These are phyloP conservation scores for Dothistroma septosporum DNA, from an alignment of 2,329 filamentous ascomycete species.

Conservation along the genomic window DNA sequence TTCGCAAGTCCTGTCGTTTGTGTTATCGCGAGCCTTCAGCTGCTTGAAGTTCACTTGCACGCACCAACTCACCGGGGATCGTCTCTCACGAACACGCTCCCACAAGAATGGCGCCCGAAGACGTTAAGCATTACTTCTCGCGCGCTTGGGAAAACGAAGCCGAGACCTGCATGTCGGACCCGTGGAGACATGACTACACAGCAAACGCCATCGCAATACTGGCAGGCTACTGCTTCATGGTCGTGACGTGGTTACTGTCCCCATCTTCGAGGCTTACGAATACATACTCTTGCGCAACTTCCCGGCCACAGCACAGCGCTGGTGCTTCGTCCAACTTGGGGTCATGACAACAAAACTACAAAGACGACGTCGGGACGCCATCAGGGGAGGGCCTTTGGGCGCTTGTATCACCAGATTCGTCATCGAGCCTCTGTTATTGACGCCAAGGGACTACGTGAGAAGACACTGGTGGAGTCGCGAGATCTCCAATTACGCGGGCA, in stretches of 20 bases:
- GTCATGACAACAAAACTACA: not conserved
- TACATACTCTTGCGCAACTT: not conserved
- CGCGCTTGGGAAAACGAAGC: not conserved
- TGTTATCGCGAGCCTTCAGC: not conserved
- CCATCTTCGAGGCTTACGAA: not conserved
- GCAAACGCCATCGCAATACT: not conserved
- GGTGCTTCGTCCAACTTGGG: not conserved
- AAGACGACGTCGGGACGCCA: too few species aligned
- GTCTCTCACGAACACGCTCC: not conserved
- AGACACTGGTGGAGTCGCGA: too few species aligned
- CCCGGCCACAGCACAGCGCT: not conserved
- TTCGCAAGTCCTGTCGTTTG: too few species aligned
- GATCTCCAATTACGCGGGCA: too few species aligned
- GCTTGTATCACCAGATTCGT: too few species aligned
- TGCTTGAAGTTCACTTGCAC: not conserved
- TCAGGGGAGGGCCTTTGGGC: too few species aligned
- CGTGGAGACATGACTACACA: not conserved
- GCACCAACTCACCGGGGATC: not conserved
- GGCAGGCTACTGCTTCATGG: not conserved
- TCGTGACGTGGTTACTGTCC: not conserved
- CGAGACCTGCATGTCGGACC: not conserved
- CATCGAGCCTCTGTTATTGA: too few species aligned
- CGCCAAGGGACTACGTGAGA: too few species aligned
- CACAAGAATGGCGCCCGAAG: not conserved
- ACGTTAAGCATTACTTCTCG: not conserved